Percentiles rank a stretch among this genome's conserved stretches.
Conservation (phyloP, 768 basidiomycete genomes). For the Collybia sp. region DNA sequence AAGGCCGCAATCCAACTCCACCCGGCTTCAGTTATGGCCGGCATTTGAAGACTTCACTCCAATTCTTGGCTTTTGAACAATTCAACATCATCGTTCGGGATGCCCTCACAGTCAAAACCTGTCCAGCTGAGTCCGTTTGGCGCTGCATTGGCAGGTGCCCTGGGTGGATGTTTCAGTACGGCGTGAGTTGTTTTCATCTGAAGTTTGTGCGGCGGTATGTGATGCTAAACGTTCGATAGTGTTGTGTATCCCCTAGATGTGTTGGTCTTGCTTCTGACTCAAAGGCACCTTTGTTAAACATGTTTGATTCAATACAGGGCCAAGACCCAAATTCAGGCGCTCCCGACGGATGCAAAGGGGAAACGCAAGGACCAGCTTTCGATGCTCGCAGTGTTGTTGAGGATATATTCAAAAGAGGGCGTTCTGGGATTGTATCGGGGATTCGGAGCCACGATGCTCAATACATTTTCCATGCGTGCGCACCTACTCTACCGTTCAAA, state of each 20-base stretch:
- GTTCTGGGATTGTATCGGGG: slow-evolving; percentile 82
- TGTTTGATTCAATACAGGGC: slow-evolving; percentile 42
- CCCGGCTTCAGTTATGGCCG: no score
- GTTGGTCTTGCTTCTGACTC: slow-evolving; percentile 37
- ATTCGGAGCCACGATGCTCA: slow-evolving; percentile 95
- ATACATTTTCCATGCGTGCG: slow-evolving; percentile 96
- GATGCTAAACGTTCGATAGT: slow-evolving; percentile 31
- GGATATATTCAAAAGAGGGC: slow-evolving; percentile 80
- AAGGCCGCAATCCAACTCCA: no score
- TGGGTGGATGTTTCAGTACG: slow-evolving; percentile 90
- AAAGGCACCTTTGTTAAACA: slow-evolving; percentile 5
- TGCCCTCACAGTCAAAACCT: slow-evolving; percentile 54
- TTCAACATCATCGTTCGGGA: slow-evolving; percentile 14
- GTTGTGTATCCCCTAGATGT: slow-evolving; percentile 95
- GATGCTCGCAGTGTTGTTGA: slow-evolving; percentile 59
- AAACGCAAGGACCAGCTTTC: slow-evolving; percentile 52
- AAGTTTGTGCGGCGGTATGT: slow-evolving; percentile 2
- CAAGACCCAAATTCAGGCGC: slow-evolving; percentile 93
- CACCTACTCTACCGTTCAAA: slow-evolving; percentile 12
- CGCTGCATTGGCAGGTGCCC: slow-evolving; percentile 86
- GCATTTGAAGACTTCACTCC: no score
- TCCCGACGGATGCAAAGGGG: slow-evolving; percentile 40
- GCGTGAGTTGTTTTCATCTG: slow-evolving; percentile 58
- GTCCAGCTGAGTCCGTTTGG: slow-evolving; percentile 79
- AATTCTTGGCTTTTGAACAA: no score